Evolutionary conservation across 23 red algal species (phyloP), one percentile per base, ranked within the genome.

Genomic region (Cyanidioschyzon merolae): DNA sequence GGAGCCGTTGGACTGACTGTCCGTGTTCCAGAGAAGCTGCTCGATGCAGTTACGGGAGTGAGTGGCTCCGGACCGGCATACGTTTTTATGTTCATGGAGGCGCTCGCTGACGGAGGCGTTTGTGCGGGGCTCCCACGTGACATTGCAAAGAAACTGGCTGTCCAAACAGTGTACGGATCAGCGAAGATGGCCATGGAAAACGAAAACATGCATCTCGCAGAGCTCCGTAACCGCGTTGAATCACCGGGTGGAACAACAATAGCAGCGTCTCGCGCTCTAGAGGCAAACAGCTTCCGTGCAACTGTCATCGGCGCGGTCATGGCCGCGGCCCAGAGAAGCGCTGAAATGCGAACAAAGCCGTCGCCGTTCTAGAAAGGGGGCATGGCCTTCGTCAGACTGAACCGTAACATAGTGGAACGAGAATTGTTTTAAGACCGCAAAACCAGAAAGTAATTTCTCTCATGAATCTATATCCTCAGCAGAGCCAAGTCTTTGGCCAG

Each of bases 181-280:
- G 87, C 88, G 1, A 91, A 97, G 75, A 86, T 97, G 82, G 87
- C 82, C 1, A 27, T 89, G 7, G 76, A 97, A 32, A 37, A 67
- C 1, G 41, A 57, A n/a, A 76, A 88, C 30, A 51, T 57, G 24
- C 93, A 97, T 38, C 81, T 81, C 18, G 93, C 83, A 37, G 83
- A 97, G 77, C 79, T 97, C 21, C 88, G 93, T 40, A 97, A 97
- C 75, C 80, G 85, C 45, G 93, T 97, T n/a, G 93, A 97, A 76
- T 89, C 84, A 29, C 93, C 93, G 39, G 93, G 87, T 0, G 93
- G 93, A 1, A 97, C 93, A 32, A 97, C 93, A 24, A 84, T 97
- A 50, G 81, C 88, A 27, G 93, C 75, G 0, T 83, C 83, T 18
- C 78, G 71, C n/a, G 76, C 85, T 15, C 76, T 95, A 17, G 90